Base-by-base conservation (phyloP, 208 protist genomes). In the Trichomonas tenax region DNA sequence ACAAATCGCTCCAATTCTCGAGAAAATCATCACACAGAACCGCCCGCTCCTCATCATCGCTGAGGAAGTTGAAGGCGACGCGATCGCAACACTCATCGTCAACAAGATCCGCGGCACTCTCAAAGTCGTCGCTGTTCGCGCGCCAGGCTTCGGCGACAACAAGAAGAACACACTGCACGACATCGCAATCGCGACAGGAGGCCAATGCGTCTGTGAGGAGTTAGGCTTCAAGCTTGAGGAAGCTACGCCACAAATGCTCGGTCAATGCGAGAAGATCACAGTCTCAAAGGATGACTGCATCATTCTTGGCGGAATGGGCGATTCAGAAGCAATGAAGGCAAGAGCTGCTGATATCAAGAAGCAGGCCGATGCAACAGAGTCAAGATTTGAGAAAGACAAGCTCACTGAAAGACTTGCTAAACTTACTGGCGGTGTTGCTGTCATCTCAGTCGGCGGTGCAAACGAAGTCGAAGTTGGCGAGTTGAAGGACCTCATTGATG, bases 71-170 rank as follows among this genome's bases (percentile, higher is more conserved):
- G 99, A 99, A 96, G 98, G 98, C 96, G 99, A 99, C 97, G 99
- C 99, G 10, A 98, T 99, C 14, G 97, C 98, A 51, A 98, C 98
- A 38, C 98, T 99, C 49, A 97, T 99, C 86, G 96, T 99, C 96
- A 99, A 99, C 98, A 98, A 98, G 96, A 96, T 99, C 17, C 97
- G 98, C 95, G 98, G 98, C 88, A 63, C 98, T 14, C 93, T 98
- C 48, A 97, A 97, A 82, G 96, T 97, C 46, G 31, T 14, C 49
- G 97, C 98, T 95, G 98, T 99, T 86, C 99, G 99, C 98, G 99
- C 99, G 6, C 99, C 99, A 95, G 99, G 99, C 96, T 99, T 99
- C 97, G 99, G 99, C 95, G 99, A 99, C 97, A 99, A 99, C 97
- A 98, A 99, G 97, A 99, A 99, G 96, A 98, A 97, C 96, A 99